Base-by-base conservation (phyloP, 441 rosid species). In the Mallotus japonicus region DNA sequence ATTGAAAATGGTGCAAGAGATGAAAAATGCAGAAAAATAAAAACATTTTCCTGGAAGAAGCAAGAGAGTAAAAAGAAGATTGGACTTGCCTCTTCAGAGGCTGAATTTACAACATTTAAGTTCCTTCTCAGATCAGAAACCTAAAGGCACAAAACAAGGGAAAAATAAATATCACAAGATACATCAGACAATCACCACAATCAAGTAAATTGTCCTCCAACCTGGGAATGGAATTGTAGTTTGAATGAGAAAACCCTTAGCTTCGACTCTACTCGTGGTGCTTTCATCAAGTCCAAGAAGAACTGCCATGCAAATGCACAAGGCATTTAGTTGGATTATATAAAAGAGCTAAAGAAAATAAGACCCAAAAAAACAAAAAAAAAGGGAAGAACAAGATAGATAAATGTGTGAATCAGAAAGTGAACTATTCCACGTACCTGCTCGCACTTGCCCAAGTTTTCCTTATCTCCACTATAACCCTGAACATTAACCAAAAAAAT, bases 201-300 rank as follows among this genome's bases (percentile, higher is more conserved):
- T 47, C 37, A 64, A 63, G 70, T 64, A 62, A 70, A 57, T 40
- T 56, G 64, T 69, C 77, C 79, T 80, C 91, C 74, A 76, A 90
- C 99, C 96, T 95, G 99, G 70, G 87, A 70, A 76, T 72, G 78
- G 71, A 95, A 95, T 78, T 92, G 97, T 56, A 90, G 79, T 84
- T 92, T 95, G 86, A 85, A 95, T 15, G 94, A 89, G 80, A 91
- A 91, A 74, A 92, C 98, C 80, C 99, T 88, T 70, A 92, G 86
- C 87, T 95, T 95, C 58, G 93, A 88, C 83, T 95, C 97, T 28
- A 89, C 91, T 55, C 98, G 91, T 56, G 97, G 98, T 71, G 89
- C 97, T 85, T 92, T 90, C 87, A 92, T 90, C 86, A 92, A 73
- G 82, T 95, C 97, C 66, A 92, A 73, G 87, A 95, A 95, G 85